Conservation (phyloP, 2,329 filamentous ascomycete genomes). For the Aureobasidium sp. region DNA sequence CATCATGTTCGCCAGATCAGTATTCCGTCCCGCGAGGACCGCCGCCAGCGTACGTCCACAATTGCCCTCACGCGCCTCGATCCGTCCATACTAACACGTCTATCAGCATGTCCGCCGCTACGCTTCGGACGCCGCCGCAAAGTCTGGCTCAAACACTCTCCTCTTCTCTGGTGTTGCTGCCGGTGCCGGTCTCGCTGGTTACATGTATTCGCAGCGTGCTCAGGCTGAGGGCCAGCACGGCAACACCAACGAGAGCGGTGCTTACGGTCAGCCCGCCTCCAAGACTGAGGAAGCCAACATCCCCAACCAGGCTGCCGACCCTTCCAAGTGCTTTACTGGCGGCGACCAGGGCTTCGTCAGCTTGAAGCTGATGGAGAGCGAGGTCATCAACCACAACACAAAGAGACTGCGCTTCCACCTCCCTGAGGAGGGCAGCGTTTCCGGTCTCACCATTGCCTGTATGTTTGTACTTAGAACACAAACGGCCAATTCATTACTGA, state of each 20-base stretch:
- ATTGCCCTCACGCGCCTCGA: slow-evolving; percentile 7
- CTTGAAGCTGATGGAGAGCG: slow-evolving; percentile 68
- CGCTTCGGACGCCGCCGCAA: slow-evolving; percentile 51
- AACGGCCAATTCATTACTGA: slow-evolving; percentile 1
- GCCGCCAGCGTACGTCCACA: slow-evolving; percentile 26
- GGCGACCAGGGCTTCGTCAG: slow-evolving; percentile 85
- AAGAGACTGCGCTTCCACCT: slow-evolving; percentile 87
- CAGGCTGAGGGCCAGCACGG: slow-evolving; percentile 19
- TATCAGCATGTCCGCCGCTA: slow-evolving; percentile 60
- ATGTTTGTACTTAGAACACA: slow-evolving; percentile 20
- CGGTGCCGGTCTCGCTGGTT: slow-evolving; percentile 50
- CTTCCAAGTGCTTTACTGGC: slow-evolving; percentile 56
- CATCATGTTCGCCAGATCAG: slow-evolving; percentile 36
- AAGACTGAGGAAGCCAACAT: slow-evolving; percentile 30
- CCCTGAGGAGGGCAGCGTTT: slow-evolving; percentile 73
- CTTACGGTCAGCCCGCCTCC: slow-evolving; percentile 19
- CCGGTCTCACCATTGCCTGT: slow-evolving; percentile 74
- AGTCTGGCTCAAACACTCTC: slow-evolving; percentile 50
- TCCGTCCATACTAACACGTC: not conserved
- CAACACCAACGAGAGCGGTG: slow-evolving; percentile 18
- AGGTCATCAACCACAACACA: slow-evolving; percentile 85
- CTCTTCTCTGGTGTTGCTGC: slow-evolving; percentile 54
- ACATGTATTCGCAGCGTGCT: slow-evolving; percentile 37
- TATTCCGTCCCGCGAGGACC: slow-evolving; percentile 31
- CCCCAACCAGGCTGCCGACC: slow-evolving; percentile 31